Evolutionary conservation across 176 grass and related monocot species (phyloP).

Genomic region (Aechmea fasciata): DNA sequence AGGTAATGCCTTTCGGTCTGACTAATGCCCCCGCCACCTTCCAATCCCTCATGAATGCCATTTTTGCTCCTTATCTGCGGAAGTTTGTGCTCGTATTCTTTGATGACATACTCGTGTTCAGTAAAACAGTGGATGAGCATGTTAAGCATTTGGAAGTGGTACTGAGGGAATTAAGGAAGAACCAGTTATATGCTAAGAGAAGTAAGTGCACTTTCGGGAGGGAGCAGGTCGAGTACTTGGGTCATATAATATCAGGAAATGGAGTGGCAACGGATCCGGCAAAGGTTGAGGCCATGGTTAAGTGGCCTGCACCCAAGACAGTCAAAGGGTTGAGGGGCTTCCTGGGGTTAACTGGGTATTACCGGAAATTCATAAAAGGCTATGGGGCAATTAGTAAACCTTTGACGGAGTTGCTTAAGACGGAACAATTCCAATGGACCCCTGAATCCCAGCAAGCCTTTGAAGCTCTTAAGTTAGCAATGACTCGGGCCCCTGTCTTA

Average conservation of each 20-base stretch:
- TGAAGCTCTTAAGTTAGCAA: not conserved
- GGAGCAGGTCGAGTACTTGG: not conserved
- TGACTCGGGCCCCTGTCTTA: not conserved
- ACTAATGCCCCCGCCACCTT: not conserved
- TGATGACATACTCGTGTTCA: slow-evolving; percentile 1
- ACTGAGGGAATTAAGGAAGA: not conserved
- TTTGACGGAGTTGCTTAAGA: not conserved
- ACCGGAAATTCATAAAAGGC: not conserved
- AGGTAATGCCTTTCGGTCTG: not conserved
- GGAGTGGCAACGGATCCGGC: not conserved
- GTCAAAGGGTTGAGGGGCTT: not conserved
- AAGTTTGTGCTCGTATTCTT: not conserved
- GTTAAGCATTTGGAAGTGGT: not conserved
- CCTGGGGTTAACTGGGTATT: not conserved
- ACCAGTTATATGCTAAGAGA: not conserved
- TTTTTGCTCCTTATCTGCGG: not conserved
- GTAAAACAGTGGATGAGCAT: not conserved
- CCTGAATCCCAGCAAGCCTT: not conserved
- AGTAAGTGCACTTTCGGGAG: not conserved
- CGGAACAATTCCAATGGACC: not conserved
- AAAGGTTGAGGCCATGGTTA: not conserved
- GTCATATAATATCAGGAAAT: not conserved
- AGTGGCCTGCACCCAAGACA: not conserved
- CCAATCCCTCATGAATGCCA: not conserved
- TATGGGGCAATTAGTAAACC: not conserved